Conservation (phyloP, 2,329 filamentous ascomycete species). For the Trichoderma oligosporum region DNA sequence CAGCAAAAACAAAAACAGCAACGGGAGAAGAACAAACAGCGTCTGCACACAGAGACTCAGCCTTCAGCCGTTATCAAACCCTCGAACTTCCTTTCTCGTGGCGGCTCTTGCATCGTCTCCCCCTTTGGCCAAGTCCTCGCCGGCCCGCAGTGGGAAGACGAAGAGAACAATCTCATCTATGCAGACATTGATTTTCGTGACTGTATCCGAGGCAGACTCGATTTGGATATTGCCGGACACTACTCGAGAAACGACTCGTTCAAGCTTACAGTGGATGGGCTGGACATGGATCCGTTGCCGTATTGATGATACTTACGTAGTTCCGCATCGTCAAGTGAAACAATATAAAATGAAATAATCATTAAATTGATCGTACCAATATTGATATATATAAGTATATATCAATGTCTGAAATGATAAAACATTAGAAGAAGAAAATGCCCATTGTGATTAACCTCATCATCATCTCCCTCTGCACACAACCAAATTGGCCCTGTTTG, state of each 20-base stretch:
- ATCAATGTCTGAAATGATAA: no score
- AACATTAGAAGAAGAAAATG: no score
- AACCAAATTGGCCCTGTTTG: no score
- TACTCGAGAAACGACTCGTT: conserved; percentile 73
- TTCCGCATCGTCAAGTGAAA: background rate
- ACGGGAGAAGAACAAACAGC: no score
- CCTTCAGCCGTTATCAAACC: background rate
- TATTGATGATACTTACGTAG: conserved; percentile 34
- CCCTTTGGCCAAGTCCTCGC: conserved; percentile 76
- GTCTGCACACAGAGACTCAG: no score
- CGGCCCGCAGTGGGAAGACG: conserved; percentile 80
- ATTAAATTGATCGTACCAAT: background rate
- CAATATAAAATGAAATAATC: background rate
- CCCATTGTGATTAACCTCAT: no score
- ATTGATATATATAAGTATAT: no score
- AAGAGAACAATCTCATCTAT: conserved; percentile 61
- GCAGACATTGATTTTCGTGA: conserved; percentile 83
- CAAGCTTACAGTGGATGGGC: conserved; percentile 55
- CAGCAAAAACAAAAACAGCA: background rate
- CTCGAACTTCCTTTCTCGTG: conserved; percentile 58
- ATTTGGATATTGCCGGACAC: conserved; percentile 79
- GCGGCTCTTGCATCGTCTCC: conserved; percentile 77
- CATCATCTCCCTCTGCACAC: background rate
- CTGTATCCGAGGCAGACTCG: conserved; percentile 74
- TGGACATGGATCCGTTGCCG: conserved; percentile 56